phyloP scores from a whole-genome alignment of 345 rosid species.

The Pistacia vera region DNA sequence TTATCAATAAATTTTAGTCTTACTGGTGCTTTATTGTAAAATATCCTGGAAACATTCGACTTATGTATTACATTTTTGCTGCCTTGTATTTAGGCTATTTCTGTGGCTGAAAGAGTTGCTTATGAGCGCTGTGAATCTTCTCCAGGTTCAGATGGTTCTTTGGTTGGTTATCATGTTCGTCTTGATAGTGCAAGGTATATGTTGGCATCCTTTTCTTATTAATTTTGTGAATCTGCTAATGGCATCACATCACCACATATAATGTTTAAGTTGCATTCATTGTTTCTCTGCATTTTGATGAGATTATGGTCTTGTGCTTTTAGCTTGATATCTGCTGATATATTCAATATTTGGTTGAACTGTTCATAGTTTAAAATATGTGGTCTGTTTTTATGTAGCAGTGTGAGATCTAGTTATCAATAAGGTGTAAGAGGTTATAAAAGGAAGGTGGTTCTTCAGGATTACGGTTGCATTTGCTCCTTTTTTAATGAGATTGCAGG shows the following conservation, averaged over 20 bases:
- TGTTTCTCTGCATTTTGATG: constrained; percentile 13
- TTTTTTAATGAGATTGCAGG: not conserved
- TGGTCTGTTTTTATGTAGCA: not conserved
- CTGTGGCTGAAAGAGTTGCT: constrained; percentile 96
- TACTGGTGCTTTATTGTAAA: constrained; percentile 1
- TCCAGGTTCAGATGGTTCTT: constrained; percentile 79
- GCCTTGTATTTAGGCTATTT: constrained; percentile 71
- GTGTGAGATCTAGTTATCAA: not conserved
- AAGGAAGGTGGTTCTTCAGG: not conserved
- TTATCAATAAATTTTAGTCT: not conserved
- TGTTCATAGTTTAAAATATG: not conserved
- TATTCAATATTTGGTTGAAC: not conserved
- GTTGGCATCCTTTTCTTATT: constrained; percentile 17
- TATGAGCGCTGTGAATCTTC: constrained; percentile 90
- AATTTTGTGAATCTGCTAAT: not conserved
- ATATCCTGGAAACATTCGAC: constrained; percentile 4
- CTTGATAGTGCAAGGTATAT: constrained; percentile 84
- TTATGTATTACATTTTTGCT: constrained; percentile 3
- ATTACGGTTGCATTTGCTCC: not conserved
- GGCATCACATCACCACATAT: not conserved
- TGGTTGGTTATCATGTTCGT: constrained; percentile 99
- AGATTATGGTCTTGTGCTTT: not conserved
- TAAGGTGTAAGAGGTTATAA: not conserved
- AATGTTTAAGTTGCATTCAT: not conserved
- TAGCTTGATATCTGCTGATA: not conserved